Conservation (phyloP, 2,329 filamentous ascomycete genomes). For the Ascochyta viciae-villosae region DNA sequence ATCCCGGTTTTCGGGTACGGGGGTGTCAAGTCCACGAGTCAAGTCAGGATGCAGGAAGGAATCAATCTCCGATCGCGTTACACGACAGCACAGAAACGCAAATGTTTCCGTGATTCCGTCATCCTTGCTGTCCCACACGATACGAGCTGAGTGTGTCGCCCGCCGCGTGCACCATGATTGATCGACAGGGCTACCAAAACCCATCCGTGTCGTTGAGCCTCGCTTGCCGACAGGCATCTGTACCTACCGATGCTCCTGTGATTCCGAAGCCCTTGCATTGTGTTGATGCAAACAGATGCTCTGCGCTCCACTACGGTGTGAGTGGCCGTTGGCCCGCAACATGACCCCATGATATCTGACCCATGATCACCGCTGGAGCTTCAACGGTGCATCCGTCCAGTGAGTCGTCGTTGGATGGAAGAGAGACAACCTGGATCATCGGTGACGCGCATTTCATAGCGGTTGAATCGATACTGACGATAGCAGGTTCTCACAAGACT, state of each 20-base stretch:
- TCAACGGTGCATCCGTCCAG: neutral
- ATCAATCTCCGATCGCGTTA: constrained; percentile 8
- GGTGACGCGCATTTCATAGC: neutral
- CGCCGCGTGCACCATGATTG: neutral
- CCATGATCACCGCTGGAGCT: neutral
- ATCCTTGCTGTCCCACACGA: neutral
- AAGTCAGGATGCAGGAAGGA: constrained; percentile 7
- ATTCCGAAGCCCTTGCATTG: neutral
- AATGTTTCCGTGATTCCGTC: neutral
- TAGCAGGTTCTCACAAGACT: neutral
- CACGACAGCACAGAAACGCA: constrained; percentile 10
- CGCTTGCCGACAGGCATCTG: neutral
- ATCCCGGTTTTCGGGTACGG: constrained; percentile 13
- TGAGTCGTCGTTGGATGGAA: neutral
- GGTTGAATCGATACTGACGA: neutral
- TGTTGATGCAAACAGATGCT: neutral
- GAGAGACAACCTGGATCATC: neutral
- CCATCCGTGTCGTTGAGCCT: neutral
- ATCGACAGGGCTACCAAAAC: neutral
- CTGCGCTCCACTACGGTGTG: neutral
- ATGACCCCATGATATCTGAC: neutral
- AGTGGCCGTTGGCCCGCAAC: neutral
- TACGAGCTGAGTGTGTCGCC: constrained; percentile 8
- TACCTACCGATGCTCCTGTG: neutral
- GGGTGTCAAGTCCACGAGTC: constrained; percentile 12